Percentiles rank a stretch among this genome's conserved stretches.
phyloP scores from a whole-genome alignment of 495 filamentous ascomycete genomes.

The Penicillium salamii region DNA sequence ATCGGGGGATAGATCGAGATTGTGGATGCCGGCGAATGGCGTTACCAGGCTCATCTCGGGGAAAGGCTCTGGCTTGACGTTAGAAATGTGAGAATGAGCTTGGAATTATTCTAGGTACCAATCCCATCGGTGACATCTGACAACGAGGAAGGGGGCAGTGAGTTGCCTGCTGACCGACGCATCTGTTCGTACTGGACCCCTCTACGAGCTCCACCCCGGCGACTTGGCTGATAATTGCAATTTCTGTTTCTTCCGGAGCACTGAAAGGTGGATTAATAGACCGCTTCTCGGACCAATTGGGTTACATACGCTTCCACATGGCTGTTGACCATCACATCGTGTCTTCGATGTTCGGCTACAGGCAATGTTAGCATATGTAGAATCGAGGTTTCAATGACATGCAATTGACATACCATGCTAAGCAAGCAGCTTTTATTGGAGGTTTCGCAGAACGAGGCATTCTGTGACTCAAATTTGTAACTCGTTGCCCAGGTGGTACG shows the following conservation, averaged over 20 bases:
- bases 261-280: slow-evolving; percentile 15
- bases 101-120: background rate
- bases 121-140: slow-evolving; percentile 8
- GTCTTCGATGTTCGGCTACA: slow-evolving; percentile 48
- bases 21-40: slow-evolving; percentile 17
- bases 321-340: slow-evolving; percentile 49
- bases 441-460: slow-evolving; percentile 30
- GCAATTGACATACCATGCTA: slow-evolving; percentile 42
- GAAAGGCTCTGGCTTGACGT: slow-evolving; percentile 9
- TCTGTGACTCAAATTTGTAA: background rate
- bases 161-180: background rate
- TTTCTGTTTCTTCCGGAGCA: slow-evolving; percentile 40
- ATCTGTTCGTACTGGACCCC: slow-evolving; percentile 17
- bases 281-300: background rate
- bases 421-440: slow-evolving; percentile 50
- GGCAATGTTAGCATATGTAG: slow-evolving; percentile 11
- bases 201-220: slow-evolving; percentile 45
- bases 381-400: background rate
- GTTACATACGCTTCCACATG: slow-evolving; percentile 46
- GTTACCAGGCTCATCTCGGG: slow-evolving; percentile 17
- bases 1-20: slow-evolving; percentile 19
- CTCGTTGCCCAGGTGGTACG: background rate
- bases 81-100: background rate
- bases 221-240: slow-evolving; percentile 49
- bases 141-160: background rate